A percentile compares a stretch with the other conserved stretches of the same genome.
These are phyloP conservation scores for Lecanicillium sp. DNA, from an alignment of 2,329 filamentous ascomycete species.

Conservation along the genomic window DNA sequence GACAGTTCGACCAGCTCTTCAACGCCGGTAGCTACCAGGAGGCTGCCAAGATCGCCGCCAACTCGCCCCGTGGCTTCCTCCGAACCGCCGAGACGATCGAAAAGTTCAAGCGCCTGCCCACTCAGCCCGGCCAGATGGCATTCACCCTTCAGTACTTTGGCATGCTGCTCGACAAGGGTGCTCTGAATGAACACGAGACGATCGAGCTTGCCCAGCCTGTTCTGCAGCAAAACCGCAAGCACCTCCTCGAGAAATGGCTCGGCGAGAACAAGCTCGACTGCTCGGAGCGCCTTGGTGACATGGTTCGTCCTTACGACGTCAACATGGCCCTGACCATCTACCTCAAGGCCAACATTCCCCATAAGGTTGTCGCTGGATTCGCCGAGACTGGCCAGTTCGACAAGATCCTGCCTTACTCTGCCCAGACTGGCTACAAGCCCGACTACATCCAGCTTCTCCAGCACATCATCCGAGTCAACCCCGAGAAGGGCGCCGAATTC, in stretches of 20 bases:
- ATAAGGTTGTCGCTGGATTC: constrained; percentile 92
- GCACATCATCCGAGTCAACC: constrained; percentile 84
- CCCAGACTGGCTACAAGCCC: constrained; percentile 81
- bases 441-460: constrained; percentile 90
- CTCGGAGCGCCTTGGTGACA: constrained; percentile 93
- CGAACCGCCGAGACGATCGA: constrained; percentile 94
- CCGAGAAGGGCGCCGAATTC: constrained; percentile 92
- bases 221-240: constrained; percentile 87
- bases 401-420: constrained; percentile 88
- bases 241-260: constrained; percentile 96
- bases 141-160: constrained; percentile 97
- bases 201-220: constrained; percentile 91
- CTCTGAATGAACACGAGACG: constrained; percentile 87
- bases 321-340: constrained; percentile 85
- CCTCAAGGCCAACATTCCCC: constrained; percentile 78
- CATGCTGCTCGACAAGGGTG: constrained; percentile 91
- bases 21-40: constrained; percentile 73
- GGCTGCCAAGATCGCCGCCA: constrained; percentile 92
- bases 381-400: constrained; percentile 96
- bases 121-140: constrained; percentile 79
- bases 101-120: constrained; percentile 82
- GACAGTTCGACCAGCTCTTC: constrained; percentile 88
- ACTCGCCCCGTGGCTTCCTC: constrained; percentile 92
- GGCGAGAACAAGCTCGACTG: constrained; percentile 92
- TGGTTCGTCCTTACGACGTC: constrained; percentile 84